phyloP scores from a whole-genome alignment of 345 rosid genomes.

The Lagerstroemia speciosa region DNA sequence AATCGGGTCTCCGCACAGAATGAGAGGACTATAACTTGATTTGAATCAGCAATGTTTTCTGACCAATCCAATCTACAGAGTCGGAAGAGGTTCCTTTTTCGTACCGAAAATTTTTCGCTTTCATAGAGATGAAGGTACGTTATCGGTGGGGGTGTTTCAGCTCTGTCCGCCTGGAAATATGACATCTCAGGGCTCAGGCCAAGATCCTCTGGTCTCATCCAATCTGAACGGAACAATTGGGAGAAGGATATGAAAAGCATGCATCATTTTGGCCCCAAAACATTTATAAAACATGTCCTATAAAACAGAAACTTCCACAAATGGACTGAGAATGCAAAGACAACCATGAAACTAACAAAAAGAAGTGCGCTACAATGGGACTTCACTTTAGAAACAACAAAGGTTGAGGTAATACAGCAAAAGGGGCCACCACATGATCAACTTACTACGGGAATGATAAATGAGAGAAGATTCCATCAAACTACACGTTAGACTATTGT shows the following conservation, averaged over 20 bases:
- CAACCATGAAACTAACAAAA: no score
- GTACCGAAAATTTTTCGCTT: constrained; percentile 68
- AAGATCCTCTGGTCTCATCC: constrained; percentile 50
- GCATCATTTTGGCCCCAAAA: neutral
- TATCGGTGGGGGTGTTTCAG: constrained; percentile 29
- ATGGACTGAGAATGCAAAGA: no score
- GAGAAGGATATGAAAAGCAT: neutral
- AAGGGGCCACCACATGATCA: no score
- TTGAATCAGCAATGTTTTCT: neutral
- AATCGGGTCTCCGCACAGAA: neutral
- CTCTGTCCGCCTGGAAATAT: constrained; percentile 17
- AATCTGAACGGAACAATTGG: constrained; percentile 27
- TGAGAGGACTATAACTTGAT: neutral
- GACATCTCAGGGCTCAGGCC: constrained; percentile 50
- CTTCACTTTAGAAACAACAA: no score
- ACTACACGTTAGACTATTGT: no score
- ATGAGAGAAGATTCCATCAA: no score
- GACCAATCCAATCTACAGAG: neutral
- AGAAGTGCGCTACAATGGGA: no score
- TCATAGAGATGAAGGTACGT: constrained; percentile 53
- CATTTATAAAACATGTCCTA: neutral
- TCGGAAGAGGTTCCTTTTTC: constrained; percentile 6
- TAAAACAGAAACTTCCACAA: neutral
- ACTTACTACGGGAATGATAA: no score
- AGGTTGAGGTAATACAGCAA: no score